Conservation (phyloP, 2,329 filamentous ascomycete species). For the Colletotrichum scovillei region DNA sequence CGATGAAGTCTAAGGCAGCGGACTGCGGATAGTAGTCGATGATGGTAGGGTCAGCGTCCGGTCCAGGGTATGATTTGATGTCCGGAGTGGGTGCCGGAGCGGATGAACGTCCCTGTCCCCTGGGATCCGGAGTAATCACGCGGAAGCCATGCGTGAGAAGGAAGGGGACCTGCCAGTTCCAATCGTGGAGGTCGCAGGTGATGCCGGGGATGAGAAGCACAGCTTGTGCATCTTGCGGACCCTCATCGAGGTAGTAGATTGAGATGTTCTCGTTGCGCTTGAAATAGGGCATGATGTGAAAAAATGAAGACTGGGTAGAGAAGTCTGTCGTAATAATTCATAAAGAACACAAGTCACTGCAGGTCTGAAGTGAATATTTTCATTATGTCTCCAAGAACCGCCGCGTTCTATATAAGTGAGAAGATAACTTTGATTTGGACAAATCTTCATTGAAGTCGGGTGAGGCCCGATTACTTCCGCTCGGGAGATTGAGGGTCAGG, state of each 20-base stretch:
- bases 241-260: conserved; percentile 26
- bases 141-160: conserved; percentile 7
- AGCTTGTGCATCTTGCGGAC: neutral
- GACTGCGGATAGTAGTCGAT: conserved; percentile 30
- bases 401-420: neutral
- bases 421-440: neutral
- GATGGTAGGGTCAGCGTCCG: neutral
- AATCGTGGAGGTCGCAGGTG: conserved; percentile 15
- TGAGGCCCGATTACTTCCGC: neutral
- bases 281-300: conserved; percentile 10
- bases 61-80: conserved; percentile 12
- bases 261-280: conserved; percentile 10
- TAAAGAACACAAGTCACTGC: neutral
- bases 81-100: conserved; percentile 1
- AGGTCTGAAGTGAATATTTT: neutral
- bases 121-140: conserved; percentile 19
- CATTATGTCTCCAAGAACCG: neutral
- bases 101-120: conserved; percentile 19
- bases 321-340: neutral
- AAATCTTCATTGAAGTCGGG: neutral
- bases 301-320: too few relatives aligned
- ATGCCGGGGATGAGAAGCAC: conserved; percentile 10
- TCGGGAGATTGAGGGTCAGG: neutral
- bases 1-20: conserved; percentile 13
- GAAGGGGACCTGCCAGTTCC: conserved; percentile 23